Percentiles rank a stretch among this genome's conserved stretches.
Evolutionary conservation across 768 basidiomycete species (phyloP).

Genomic region (Lactarius psammicola): DNA sequence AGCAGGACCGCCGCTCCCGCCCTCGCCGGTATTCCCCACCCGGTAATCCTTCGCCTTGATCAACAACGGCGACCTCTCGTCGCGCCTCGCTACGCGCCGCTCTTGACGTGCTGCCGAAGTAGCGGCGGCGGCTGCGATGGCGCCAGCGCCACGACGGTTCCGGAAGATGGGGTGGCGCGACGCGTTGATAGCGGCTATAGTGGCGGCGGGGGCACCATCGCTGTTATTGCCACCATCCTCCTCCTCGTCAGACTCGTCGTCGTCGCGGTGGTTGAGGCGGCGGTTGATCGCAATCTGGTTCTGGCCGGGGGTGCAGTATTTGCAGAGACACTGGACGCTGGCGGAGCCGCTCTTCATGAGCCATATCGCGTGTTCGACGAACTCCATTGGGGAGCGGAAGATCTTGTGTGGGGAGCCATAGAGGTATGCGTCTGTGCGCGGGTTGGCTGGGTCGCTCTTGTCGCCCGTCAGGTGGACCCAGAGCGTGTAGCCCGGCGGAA

Average conservation of each 20-base stretch:
- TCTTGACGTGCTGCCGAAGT: not conserved
- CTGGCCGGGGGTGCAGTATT: slow-evolving; percentile 14
- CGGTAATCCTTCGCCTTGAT: slow-evolving; percentile 21
- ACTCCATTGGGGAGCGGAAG: slow-evolving; percentile 28
- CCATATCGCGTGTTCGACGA: slow-evolving; percentile 28
- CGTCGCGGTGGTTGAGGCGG: not conserved
- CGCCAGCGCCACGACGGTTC: not conserved
- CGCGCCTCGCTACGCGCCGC: not conserved
- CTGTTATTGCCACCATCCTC: too few species aligned
- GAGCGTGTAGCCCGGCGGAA: slow-evolving; percentile 16
- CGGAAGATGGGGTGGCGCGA: not conserved
- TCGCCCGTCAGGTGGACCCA: slow-evolving; percentile 21
- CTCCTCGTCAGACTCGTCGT: not conserved
- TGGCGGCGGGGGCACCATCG: not conserved
- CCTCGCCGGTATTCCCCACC: not conserved
- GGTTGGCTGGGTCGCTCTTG: slow-evolving; percentile 8
- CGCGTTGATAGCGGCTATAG: not conserved
- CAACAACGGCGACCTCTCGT: not conserved
- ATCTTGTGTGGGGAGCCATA: slow-evolving; percentile 10
- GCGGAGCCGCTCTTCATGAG: slow-evolving; percentile 13
- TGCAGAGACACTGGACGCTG: slow-evolving; percentile 9
- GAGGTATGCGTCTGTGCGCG: slow-evolving; percentile 17
- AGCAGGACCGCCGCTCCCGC: too few species aligned
- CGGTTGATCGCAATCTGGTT: slow-evolving; percentile 4
- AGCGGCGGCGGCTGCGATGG: not conserved